phyloP scores from a whole-genome alignment of 768 basidiomycete species.

The Amyloporia xantha region DNA sequence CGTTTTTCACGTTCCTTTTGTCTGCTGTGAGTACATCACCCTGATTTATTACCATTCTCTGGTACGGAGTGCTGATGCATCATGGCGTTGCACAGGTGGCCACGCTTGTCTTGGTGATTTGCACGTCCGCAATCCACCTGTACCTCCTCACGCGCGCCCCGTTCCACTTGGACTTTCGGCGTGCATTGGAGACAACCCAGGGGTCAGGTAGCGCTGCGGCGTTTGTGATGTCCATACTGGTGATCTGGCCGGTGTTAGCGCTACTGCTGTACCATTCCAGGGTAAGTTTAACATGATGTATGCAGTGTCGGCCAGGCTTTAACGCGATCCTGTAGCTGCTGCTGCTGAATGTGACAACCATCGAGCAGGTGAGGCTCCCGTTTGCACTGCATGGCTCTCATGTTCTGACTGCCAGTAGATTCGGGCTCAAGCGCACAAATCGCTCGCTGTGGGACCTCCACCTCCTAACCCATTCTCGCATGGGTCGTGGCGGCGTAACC shows the following conservation, averaged over 20 bases:
- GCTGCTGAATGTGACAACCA: constrained; percentile 87
- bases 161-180: constrained; percentile 40
- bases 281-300: constrained; percentile 39
- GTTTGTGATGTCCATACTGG: constrained; percentile 62
- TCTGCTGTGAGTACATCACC: constrained; percentile 56
- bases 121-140: constrained; percentile 80
- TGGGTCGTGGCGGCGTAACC: constrained; percentile 67
- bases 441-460: constrained; percentile 52
- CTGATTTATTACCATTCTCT: neutral
- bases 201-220: constrained; percentile 77
- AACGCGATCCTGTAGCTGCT: constrained; percentile 45
- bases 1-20: constrained; percentile 83
- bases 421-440: constrained; percentile 76
- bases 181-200: constrained; percentile 33
- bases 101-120: constrained; percentile 67
- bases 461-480: constrained; percentile 88
- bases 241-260: constrained; percentile 81
- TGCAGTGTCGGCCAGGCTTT: neutral
- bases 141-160: constrained; percentile 50
- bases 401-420: constrained; percentile 42
- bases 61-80: too few species aligned
- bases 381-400: neutral
- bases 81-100: constrained; percentile 42
- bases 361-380: constrained; percentile 68
- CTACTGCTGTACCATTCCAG: constrained; percentile 80